Conservation (phyloP, 2,329 filamentous ascomycete genomes). For the Zymoseptoria ardabiliae region DNA sequence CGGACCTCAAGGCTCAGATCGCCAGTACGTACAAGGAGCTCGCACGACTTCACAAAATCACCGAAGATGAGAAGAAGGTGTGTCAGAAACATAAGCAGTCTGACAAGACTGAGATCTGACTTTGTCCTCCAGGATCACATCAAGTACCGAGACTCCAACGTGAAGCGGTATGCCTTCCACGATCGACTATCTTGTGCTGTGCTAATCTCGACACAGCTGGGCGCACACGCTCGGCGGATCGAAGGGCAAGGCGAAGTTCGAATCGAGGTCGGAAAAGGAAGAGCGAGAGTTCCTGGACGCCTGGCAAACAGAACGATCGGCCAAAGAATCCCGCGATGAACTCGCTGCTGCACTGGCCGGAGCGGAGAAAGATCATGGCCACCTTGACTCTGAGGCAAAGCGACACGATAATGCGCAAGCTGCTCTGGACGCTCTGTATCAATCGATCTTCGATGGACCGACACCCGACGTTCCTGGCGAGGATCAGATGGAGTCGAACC, state of each 20-base stretch:
- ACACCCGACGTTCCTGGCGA: slow-evolving; percentile 50
- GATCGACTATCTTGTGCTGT: neutral
- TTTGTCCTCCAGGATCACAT: slow-evolving; percentile 36
- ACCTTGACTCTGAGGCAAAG: slow-evolving; percentile 32
- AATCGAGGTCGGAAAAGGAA: slow-evolving; percentile 45
- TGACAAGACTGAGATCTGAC: neutral
- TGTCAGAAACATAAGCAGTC: neutral
- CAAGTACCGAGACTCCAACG: slow-evolving; percentile 46
- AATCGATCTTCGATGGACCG: slow-evolving; percentile 47
- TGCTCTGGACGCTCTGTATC: slow-evolving; percentile 47
- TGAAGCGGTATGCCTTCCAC: slow-evolving; percentile 34
- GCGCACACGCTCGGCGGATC: slow-evolving; percentile 46
- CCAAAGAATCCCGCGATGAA: slow-evolving; percentile 37
- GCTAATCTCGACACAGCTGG: slow-evolving; percentile 25
- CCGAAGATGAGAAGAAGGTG: slow-evolving; percentile 40
- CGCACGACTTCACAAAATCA: slow-evolving; percentile 34
- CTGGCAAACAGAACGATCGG: slow-evolving; percentile 42
- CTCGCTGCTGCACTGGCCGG: slow-evolving; percentile 36
- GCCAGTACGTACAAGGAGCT: slow-evolving; percentile 33
- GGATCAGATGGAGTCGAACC: slow-evolving; percentile 39
- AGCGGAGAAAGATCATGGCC: slow-evolving; percentile 31
- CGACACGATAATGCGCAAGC: slow-evolving; percentile 38
- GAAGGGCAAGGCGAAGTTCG: slow-evolving; percentile 39
- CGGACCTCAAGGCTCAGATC: slow-evolving; percentile 40
- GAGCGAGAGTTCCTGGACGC: slow-evolving; percentile 50